Percentiles rank a stretch among this genome's conserved stretches.
phyloP scores from a whole-genome alignment of 2,329 filamentous ascomycete species.

The Xylariales sp. region DNA sequence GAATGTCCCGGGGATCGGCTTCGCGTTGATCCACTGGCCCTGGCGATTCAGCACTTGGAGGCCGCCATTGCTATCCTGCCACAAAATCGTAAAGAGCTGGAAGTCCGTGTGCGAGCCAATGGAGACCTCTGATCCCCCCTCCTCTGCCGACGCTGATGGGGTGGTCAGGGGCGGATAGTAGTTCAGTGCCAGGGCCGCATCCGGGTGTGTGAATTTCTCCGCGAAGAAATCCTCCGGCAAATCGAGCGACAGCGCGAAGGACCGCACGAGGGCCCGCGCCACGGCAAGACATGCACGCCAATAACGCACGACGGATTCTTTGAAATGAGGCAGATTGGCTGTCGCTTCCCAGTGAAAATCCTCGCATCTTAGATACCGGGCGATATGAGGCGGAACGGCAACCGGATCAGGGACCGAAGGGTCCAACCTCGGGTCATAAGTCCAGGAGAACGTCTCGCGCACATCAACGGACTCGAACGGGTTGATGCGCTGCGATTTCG shows the following conservation, averaged over 20 bases:
- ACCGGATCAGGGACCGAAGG: conserved; percentile 48
- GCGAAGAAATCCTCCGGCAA: conserved; percentile 56
- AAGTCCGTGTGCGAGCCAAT: conserved; percentile 62
- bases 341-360: conserved; percentile 46
- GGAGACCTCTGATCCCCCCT: conserved; percentile 46
- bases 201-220: conserved; percentile 48
- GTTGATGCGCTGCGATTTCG: conserved; percentile 45
- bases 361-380: conserved; percentile 38
- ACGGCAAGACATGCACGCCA: conserved; percentile 52
- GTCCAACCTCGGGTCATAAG: conserved; percentile 49
- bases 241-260: conserved; percentile 56
- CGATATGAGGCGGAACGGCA: conserved; percentile 38
- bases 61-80: conserved; percentile 57
- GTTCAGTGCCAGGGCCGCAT: conserved; percentile 52
- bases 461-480: conserved; percentile 46
- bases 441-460: conserved; percentile 53
- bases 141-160: conserved; percentile 4
- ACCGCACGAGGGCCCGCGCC: conserved; percentile 53
- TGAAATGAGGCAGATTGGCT: conserved; percentile 51
- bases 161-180: conserved; percentile 55
- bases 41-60: conserved; percentile 59
- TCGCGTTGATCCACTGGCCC: conserved; percentile 58
- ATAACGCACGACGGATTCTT: conserved; percentile 51
- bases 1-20: conserved; percentile 56
- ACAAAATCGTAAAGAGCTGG: conserved; percentile 61